These are phyloP conservation scores for Chondrus crispus DNA, from an alignment of 23 red algal species.

Conservation along the genomic window DNA sequence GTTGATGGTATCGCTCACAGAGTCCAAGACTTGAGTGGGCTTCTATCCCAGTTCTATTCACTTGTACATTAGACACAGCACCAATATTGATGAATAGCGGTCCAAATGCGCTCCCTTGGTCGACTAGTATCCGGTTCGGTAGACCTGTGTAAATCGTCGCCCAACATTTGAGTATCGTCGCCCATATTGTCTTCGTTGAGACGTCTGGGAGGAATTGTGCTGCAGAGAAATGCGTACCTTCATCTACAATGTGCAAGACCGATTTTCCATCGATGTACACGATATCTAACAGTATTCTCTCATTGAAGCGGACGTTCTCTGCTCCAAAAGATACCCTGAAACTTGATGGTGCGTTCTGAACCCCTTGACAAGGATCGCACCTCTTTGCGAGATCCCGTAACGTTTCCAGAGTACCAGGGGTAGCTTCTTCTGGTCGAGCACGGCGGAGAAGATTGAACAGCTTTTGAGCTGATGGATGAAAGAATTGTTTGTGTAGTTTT, in stretches of 20 bases:
- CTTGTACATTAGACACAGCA: neutral
- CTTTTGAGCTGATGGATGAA: slow-evolving; percentile 11
- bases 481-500: slow-evolving; percentile 35
- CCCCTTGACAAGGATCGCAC: slow-evolving; percentile 16
- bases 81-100: neutral
- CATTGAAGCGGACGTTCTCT: slow-evolving; percentile 16
- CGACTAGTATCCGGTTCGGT: neutral
- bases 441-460: slow-evolving; percentile 22
- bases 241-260: slow-evolving; percentile 4
- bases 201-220: slow-evolving; percentile 9
- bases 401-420: neutral
- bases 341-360: neutral
- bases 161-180: neutral
- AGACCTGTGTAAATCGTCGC: slow-evolving; percentile 20
- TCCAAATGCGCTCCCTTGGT: neutral
- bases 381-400: neutral
- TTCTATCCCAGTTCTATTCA: neutral
- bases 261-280: slow-evolving; percentile 14
- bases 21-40: neutral
- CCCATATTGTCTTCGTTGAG: neutral
- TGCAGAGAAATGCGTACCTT: neutral
- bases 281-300: neutral
- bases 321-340: neutral
- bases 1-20: slow-evolving; percentile 18
- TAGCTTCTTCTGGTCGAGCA: slow-evolving; percentile 20